Evolutionary conservation across 768 basidiomycete genomes (phyloP), one percentile per base, ranked within the genome.

Genomic region (Cystofilobasidium capitatum): DNA sequence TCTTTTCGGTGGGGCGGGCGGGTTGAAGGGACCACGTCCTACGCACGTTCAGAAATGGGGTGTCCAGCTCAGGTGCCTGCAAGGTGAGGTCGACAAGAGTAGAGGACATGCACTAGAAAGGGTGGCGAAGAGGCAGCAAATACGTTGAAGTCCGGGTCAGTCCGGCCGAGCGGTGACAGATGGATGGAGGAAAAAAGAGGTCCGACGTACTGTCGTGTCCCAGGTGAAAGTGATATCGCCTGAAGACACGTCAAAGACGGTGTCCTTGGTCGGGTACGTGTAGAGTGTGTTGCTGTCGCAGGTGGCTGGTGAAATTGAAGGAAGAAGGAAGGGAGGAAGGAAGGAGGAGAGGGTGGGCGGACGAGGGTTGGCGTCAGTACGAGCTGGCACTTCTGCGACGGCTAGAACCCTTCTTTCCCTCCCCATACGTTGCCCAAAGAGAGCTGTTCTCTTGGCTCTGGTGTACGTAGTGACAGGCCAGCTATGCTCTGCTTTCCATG

Each of bases 191-290:
- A 35, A n/a, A 35, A n/a, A n/a, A n/a, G n/a, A n/a, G n/a, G n/a
- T n/a, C n/a, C 12, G 37, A 24, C 58, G 58, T 24, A 51, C 49
- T n/a, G 24, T 51, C 49, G 49, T 24, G 49, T 51, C 49, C 49
- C 49, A 51, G 24, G 24, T 6, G 31, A 51, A 51, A 13, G 22
- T 51, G n/a, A 51, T 4, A 13, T 24, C 22, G 22, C 49, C 49
- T 8, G 49, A 51, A 3, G 49, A 3, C 12, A 51, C 49, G 49
- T 51, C 20, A 29, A 51, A 51, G 24, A 29, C 31, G 7, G 49
- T 51, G 49, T 51, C 49, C 49, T 51, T 51, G 49, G 49, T 51
- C 49, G 49, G 49, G 49, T 12, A 51, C 5, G 20, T 3, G 49
- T 51, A 51, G 49, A 51, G 49, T 20, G 49, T 51, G 10, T 24